Percentiles rank a stretch among this genome's conserved stretches.
Evolutionary conservation across 768 basidiomycete genomes (phyloP).

Genomic region (Termitomyces sp.): DNA sequence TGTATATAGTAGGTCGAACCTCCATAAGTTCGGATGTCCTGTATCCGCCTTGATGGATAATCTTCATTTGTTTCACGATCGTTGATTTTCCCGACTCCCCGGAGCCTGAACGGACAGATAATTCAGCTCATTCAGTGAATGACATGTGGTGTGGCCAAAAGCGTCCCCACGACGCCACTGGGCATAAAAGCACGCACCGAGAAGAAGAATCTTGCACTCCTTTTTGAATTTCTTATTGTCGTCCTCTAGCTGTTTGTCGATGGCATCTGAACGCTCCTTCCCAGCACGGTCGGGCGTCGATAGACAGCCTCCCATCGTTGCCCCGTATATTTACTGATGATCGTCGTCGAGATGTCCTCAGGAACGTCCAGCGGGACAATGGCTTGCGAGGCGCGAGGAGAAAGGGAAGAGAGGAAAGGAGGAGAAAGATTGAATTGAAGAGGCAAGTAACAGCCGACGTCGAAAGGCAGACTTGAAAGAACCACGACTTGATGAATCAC

Average conservation of each 20-base stretch:
- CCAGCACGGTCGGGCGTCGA: constrained; percentile 53
- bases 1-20: constrained; percentile 66
- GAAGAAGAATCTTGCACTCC: constrained; percentile 89
- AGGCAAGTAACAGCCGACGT: constrained; percentile 1
- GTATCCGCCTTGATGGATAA: constrained; percentile 84
- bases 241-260: constrained; percentile 83
- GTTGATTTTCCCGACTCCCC: constrained; percentile 95
- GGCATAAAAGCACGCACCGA: constrained; percentile 49
- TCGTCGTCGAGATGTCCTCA: background rate
- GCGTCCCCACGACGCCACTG: background rate
- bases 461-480: constrained; percentile 1
- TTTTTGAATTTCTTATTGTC: constrained; percentile 76
- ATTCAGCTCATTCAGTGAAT: background rate
- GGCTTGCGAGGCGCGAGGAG: background rate
- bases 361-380: background rate
- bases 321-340: background rate
- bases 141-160: background rate
- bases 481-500: background rate
- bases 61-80: constrained; percentile 95
- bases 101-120: constrained; percentile 80
- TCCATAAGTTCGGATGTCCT: constrained; percentile 60
- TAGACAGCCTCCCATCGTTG: constrained; percentile 63
- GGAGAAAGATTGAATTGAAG: background rate
- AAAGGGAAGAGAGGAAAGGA: background rate
- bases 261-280: constrained; percentile 61